phyloP scores from a whole-genome alignment of 495 filamentous ascomycete species.

The Penicillium salamii region DNA sequence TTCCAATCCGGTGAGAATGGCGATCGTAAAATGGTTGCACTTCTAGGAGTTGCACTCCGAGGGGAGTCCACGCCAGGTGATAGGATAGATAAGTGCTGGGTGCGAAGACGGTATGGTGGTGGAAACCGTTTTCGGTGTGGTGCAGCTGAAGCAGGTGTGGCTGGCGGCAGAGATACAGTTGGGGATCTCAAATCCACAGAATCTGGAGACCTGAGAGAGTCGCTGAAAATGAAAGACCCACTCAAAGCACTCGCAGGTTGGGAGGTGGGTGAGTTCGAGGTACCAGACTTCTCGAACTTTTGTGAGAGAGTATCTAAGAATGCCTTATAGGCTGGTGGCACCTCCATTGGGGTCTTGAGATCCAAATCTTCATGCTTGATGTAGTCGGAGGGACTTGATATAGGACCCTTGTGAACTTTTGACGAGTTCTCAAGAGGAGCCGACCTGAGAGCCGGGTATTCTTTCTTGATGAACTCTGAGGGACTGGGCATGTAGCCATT shows the following conservation, averaged over 20 bases:
- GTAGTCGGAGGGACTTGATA: too few species aligned
- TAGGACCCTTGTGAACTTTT: too few species aligned
- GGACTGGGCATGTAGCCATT: conserved; percentile 23
- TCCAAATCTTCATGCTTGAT: too few species aligned
- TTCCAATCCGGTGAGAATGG: conserved; percentile 44
- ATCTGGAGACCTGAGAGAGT: not conserved
- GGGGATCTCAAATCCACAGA: not conserved
- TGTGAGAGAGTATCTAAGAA: not conserved
- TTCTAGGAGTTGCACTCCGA: not conserved
- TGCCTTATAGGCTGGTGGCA: not conserved
- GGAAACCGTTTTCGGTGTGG: not conserved
- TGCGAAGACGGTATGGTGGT: not conserved
- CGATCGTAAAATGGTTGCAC: conserved; percentile 21
- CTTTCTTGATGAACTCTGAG: conserved; percentile 17
- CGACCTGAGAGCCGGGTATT: not conserved
- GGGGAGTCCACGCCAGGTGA: not conserved
- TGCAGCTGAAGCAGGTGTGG: not conserved
- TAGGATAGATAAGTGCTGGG: not conserved
- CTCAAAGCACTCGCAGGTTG: not conserved
- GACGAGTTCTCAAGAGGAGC: too few species aligned
- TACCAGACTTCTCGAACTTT: not conserved
- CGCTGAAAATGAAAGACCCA: not conserved
- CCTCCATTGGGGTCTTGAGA: not conserved
- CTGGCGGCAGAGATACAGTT: not conserved
- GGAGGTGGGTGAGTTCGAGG: not conserved